A percentile compares a stretch with the other conserved stretches of the same genome.
These are phyloP conservation scores for Circinella minor DNA, from an alignment of 371 early-diverging fungal species.

Conservation along the genomic window DNA sequence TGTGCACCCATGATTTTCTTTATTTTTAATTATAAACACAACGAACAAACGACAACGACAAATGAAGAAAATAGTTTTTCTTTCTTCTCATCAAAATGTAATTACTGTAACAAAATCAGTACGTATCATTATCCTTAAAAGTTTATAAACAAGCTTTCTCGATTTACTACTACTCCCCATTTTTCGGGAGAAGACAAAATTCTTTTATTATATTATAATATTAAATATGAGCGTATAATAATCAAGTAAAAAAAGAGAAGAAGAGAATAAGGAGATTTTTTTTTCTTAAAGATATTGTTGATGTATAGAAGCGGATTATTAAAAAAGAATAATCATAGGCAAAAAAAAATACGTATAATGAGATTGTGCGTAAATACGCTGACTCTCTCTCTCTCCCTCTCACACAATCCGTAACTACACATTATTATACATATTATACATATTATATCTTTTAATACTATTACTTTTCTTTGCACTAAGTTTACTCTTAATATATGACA, in stretches of 20 bases:
- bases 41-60: too few relatives aligned
- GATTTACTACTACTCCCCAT: neutral
- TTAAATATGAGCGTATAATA: too few relatives aligned
- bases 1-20: constrained; percentile 7
- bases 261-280: neutral
- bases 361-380: constrained; percentile 8
- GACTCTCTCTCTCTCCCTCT: neutral
- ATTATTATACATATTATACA: too few relatives aligned
- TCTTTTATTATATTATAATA: neutral
- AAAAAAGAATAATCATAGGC: neutral
- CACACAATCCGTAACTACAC: too few relatives aligned
- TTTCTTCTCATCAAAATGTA: neutral
- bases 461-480: too few relatives aligned
- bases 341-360: constrained; percentile 11
- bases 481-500: too few relatives aligned
- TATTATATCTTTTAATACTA: too few relatives aligned
- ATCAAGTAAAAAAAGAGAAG: neutral
- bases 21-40: neutral
- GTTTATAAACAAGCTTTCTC: constrained; percentile 5
- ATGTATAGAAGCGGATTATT: neutral
- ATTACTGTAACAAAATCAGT: neutral
- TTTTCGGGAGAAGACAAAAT: neutral
- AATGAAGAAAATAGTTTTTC: neutral
- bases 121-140: neutral
- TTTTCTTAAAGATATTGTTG: neutral